Evolutionary conservation across 108 stramenopile genomes (phyloP), one percentile per base, ranked within the genome.

Genomic region (Cyclotella atomus): DNA sequence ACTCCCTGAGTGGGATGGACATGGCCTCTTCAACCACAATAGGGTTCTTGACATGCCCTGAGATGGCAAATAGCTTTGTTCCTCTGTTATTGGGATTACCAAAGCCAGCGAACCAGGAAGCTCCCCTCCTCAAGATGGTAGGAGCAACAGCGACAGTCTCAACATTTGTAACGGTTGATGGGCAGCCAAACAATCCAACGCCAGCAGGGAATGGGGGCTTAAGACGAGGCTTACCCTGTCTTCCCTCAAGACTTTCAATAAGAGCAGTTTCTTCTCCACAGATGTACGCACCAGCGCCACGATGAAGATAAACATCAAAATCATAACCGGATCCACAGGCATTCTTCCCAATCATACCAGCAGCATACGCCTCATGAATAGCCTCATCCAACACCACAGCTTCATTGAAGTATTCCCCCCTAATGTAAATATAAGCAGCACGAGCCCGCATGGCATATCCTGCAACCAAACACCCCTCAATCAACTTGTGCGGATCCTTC

Each of bases 361-460:
- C 95, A 35, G 84, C 70, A 68, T 98, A 99, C 0, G 98, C 99
- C 86, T 99, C 99, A 80, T 99, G 97, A 81, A 99, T 99, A 59
- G 99, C 99, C 88, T 99, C 98, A 72, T 99, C 98, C 69, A 99
- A 75, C 3, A 99, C 91, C 15, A 98, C 97, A 30, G 98, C 99
- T 85, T 99, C 99, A 73, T 99, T 99, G 75, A 99, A 99, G 79
- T 99, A 99, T 81, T 99, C 99, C 50, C 99, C 99, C 64, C 99
- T 94, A 77, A 99, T 99, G 90, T 99, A 99, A 83, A 99, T 99
- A 88, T 99, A 99, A 15, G 97, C 98, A 15, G 99, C 99, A 25
- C 99, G 83, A 3, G 99, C 99, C 32, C 99, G 86, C 99, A 99
- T 99, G 53, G 98, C 99, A 77, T 94, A 99, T 3, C 99, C 99